These are phyloP conservation scores for Acanthamoeba pearcei DNA, from an alignment of 208 protist species.

Conservation along the genomic window DNA sequence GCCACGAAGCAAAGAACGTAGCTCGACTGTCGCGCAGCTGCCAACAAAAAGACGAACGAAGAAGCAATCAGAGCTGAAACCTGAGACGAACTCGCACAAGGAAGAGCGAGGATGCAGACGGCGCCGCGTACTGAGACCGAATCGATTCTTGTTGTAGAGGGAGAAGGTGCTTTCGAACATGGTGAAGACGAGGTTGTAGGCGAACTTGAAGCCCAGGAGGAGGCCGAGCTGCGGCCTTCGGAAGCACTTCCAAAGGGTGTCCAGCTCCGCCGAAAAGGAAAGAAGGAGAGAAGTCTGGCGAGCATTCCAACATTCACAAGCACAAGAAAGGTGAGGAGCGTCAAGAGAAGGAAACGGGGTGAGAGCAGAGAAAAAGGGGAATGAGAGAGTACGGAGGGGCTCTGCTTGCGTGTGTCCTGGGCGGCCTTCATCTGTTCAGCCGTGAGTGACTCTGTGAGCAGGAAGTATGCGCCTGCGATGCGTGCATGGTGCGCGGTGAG, in stretches of 20 bases:
- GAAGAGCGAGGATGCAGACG: background rate
- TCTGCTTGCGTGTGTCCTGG: background rate
- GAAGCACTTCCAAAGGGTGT: conserved; percentile 9
- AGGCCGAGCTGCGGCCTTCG: conserved; percentile 21
- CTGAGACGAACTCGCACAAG: background rate
- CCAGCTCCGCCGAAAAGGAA: background rate
- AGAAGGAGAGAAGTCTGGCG: background rate
- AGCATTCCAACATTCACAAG: background rate
- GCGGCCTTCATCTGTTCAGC: background rate
- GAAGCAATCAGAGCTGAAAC: background rate
- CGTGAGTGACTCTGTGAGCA: background rate
- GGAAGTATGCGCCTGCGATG: conserved; percentile 6
- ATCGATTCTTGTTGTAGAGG: conserved; percentile 55
- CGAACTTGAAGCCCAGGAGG: background rate
- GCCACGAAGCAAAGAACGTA: conserved; percentile 40
- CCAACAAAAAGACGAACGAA: background rate
- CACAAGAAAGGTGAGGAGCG: background rate
- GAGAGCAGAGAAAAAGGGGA: background rate
- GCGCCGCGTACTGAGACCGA: background rate
- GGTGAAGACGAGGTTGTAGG: conserved; percentile 42
- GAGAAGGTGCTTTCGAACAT: conserved; percentile 45
- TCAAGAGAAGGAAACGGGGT: background rate
- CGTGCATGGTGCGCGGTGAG: too few relatives aligned
- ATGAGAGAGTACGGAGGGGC: background rate
- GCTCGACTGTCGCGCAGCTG: conserved; percentile 53